Conservation (phyloP, 1,284 basidiomycete genomes). For the Apiotrichum porosum region DNA sequence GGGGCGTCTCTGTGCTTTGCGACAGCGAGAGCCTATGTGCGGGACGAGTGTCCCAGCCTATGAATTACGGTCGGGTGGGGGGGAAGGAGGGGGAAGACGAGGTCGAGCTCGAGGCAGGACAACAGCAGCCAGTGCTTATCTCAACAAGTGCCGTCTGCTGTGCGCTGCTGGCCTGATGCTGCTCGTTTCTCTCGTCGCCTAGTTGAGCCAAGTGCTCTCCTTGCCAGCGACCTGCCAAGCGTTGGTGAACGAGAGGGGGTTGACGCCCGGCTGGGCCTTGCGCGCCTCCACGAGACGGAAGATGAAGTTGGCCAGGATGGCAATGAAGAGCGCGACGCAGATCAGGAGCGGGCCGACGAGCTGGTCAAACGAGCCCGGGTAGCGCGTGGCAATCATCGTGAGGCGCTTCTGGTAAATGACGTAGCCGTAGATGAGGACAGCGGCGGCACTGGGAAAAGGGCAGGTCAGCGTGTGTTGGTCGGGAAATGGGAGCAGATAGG, state of each 20-base stretch:
- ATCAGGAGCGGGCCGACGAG: constrained; percentile 75
- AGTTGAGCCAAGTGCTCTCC: constrained; percentile 19
- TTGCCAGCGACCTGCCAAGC: constrained; percentile 32
- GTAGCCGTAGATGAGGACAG: constrained; percentile 68
- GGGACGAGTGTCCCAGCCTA: too few species aligned
- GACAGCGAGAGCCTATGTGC: too few species aligned
- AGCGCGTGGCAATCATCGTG: constrained; percentile 81
- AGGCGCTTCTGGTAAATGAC: constrained; percentile 81
- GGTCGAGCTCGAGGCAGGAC: too few species aligned
- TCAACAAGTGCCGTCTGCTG: too few species aligned
- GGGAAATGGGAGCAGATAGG: too few species aligned
- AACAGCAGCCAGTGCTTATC: too few species aligned
- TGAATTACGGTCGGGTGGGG: too few species aligned
- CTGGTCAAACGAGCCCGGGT: constrained; percentile 85
- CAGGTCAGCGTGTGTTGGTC: background rate
- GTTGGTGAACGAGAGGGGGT: constrained; percentile 31
- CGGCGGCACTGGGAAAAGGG: constrained; percentile 38
- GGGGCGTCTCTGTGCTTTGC: too few species aligned
- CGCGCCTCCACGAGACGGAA: constrained; percentile 54
- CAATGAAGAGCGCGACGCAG: constrained; percentile 72
- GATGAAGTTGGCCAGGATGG: constrained; percentile 79
- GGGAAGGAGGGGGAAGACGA: too few species aligned
- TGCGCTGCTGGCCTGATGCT: too few species aligned
- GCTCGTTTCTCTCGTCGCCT: too few species aligned
- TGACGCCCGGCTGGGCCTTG: constrained; percentile 26